phyloP scores from a whole-genome alignment of 164 flowering plant genomes.

The Chimonanthus salicifolius region DNA sequence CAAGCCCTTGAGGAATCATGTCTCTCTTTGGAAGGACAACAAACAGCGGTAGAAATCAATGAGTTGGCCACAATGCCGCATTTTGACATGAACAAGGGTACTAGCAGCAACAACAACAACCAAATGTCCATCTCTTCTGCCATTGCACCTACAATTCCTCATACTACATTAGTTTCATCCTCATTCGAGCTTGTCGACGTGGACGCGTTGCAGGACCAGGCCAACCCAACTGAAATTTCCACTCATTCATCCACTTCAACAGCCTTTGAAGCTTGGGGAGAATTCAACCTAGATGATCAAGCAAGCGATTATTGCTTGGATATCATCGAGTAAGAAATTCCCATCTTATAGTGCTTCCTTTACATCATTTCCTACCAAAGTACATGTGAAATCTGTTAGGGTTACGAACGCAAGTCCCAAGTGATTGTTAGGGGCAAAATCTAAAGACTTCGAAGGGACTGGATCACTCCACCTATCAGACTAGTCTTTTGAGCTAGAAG shows the following conservation, averaged over 20 bases:
- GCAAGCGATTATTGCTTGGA: conserved; percentile 34
- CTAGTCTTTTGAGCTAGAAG: too few species aligned
- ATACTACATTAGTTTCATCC: conserved; percentile 14
- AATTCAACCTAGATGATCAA: conserved; percentile 36
- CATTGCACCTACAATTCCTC: conserved; percentile 1
- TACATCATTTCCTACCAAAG: not conserved
- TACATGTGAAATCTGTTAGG: not conserved
- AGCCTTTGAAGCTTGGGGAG: conserved; percentile 39
- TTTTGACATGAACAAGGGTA: not conserved
- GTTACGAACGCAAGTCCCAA: not conserved
- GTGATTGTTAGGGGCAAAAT: too few species aligned
- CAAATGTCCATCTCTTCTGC: not conserved
- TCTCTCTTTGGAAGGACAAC: not conserved
- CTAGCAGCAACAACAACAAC: not conserved
- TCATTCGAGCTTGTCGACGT: conserved; percentile 19
- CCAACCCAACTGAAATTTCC: conserved; percentile 17
- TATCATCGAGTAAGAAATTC: conserved; percentile 33
- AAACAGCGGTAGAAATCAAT: not conserved
- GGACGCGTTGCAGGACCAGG: conserved; percentile 15
- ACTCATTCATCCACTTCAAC: conserved; percentile 25
- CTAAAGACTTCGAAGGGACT: too few species aligned
- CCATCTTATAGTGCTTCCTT: not conserved
- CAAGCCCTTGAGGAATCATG: not conserved
- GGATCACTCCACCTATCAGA: too few species aligned
- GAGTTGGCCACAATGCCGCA: not conserved